Evolutionary conservation across 345 rosid species (phyloP), one percentile per base, ranked within the genome.

Genomic region (Eucalyptus victrix): DNA sequence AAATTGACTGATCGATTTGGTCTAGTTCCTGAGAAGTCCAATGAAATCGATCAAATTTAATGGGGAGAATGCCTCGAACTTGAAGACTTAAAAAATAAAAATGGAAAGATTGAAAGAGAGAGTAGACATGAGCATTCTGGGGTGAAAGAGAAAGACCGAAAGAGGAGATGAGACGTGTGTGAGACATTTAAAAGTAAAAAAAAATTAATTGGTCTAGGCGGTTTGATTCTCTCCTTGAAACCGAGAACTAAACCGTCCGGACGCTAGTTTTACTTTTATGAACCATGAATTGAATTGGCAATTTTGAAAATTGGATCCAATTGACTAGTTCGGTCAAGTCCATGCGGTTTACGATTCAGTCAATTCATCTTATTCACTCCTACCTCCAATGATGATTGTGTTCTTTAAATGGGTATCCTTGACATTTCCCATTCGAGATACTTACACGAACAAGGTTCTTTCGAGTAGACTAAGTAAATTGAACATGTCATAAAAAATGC

Each of bases 11-110:
- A 56, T 1, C 2, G 2, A 53, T 53, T 51, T 51, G 2, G 56
- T 51, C 0, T 7, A 2, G 4, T 18, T 18, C 1, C 0, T 7
- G 1, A 51, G 5, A 53, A 0, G 5, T 53, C 1, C 5, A 8
- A 8, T 21, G 0, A 0, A 56, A 56, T 23, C 1, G 14, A 56
- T 56, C 0, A 2, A 24, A 1, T 24, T 24, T 56, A 56, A 10
- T 23, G 13, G 0, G 24, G 30, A 23, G 3, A 56, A 56, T 23
- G 1, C 30, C 30, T 56, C 1, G 3, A 56, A 56, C 6, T 24
- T 56, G 6, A 56, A 26, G 13, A 56, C 13, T 56, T 56, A 9
- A 56, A 1, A 24, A 23, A 4, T 2, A 9, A 8, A 24, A 24
- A 56, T 9, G 1, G 30, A 56, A 56, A 56, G 28, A 26, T 0